Base-by-base conservation (phyloP, 2,329 filamentous ascomycete genomes). In the Lachnellula subtilissima region DNA sequence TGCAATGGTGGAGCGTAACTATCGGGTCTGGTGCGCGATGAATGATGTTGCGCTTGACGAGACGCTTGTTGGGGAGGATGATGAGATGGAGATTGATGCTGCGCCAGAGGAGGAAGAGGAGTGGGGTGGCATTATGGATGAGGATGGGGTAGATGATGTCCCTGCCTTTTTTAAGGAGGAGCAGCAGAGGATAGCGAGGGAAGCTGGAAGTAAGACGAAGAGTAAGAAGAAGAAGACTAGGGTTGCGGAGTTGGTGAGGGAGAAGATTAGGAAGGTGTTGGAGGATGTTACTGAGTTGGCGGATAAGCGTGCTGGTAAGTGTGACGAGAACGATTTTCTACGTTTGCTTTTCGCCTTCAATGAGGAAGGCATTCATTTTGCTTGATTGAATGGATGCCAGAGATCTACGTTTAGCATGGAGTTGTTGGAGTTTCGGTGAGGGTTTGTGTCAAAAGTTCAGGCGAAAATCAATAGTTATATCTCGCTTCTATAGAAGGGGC, bases 321-420 rank as follows among this genome's bases (percentile, higher is more conserved):
- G 91, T 68, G 91, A 97, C 68, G 91, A 97, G 74, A 92, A 88
- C 52, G 92, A 96, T 67, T 97, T 97, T 69, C 74, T 99, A 70
- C 86, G 86, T 64, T 72, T 97, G 62, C 74, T 96, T 40, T 80
- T 78, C 64, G 87, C 88, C 2, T 96, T 97, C 73, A 96, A 97
- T 70, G 84, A 90, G 63, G 90, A 96, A 70, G 91, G 91, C 28
- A 93, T 97, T 57, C 93, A 97, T 75, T 97, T 97, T 60, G 63
- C 67, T 52, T 69, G 57, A 67, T 54, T n/a, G 14, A 14, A 28
- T 5, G 40, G n/a, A 45, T 36, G 36, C 1, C n/a, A 42, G 43
- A 43, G 32, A 45, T 36, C 17, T 52, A 39, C 47, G 42, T 51
- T 62, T 60, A 64, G 63, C 62, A 64, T 58, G 66, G 66, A 57